These are phyloP conservation scores for Leptographium procerum DNA, from an alignment of 2,329 filamentous ascomycete genomes.

Conservation along the genomic window DNA sequence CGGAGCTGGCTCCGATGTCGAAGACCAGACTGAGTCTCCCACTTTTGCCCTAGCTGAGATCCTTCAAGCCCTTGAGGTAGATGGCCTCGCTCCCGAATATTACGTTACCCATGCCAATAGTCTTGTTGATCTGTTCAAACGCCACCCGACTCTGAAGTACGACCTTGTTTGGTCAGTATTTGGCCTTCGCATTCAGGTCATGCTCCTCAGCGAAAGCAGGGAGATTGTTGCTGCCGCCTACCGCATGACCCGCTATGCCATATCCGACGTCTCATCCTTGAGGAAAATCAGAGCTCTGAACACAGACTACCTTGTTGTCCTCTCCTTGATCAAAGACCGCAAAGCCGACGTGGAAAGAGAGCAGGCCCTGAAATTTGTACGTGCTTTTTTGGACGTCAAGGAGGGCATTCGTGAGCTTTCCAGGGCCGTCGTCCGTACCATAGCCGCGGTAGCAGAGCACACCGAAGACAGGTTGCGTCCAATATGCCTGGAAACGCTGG, in stretches of 20 bases:
- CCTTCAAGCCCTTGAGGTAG: conserved; percentile 76
- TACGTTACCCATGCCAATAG: conserved; percentile 89
- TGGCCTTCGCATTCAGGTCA: conserved; percentile 82
- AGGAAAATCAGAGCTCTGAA: conserved; percentile 79
- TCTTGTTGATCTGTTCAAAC: conserved; percentile 91
- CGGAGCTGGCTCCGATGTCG: conserved; percentile 48
- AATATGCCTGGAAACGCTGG: conserved; percentile 85
- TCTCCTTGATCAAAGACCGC: conserved; percentile 87
- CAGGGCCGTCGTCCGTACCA: conserved; percentile 72
- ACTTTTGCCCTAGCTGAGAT: conserved; percentile 86
- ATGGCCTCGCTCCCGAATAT: conserved; percentile 83
- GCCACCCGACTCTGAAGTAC: conserved; percentile 87
- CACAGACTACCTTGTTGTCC: conserved; percentile 83
- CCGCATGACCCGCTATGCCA: conserved; percentile 83
- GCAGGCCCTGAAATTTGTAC: conserved; percentile 91
- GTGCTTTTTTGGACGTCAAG: conserved; percentile 91
- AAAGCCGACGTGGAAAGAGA: conserved; percentile 96
- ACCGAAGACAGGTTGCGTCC: conserved; percentile 74
- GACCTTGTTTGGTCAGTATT: conserved; percentile 95
- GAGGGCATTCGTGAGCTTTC: conserved; percentile 83
- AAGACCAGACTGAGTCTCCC: conserved; percentile 70
- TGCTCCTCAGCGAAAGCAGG: conserved; percentile 89
- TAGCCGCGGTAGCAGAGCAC: conserved; percentile 83
- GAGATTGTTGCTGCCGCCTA: conserved; percentile 95
- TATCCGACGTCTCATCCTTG: conserved; percentile 81